Percentiles rank a stretch among this genome's conserved stretches.
Conservation (phyloP, 2,329 filamentous ascomycete genomes). For the Ceratocystis lukuohia region DNA sequence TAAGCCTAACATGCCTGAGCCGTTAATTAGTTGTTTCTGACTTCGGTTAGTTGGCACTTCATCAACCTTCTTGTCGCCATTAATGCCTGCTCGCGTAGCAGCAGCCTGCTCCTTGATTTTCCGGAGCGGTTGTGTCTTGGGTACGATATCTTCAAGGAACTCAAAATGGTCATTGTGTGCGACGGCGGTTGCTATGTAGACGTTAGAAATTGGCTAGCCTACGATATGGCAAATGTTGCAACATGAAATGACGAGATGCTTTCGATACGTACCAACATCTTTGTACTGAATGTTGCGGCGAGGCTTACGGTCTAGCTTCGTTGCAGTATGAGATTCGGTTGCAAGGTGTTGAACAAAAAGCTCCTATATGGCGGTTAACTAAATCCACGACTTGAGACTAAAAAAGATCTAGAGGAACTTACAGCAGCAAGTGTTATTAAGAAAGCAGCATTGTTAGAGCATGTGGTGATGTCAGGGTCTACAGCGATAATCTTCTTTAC, state of each 20-base stretch:
- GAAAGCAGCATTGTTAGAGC: constrained; percentile 89
- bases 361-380: constrained; percentile 43
- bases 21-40: constrained; percentile 21
- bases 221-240: not conserved
- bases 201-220: not conserved
- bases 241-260: not conserved
- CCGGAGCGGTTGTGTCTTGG: constrained; percentile 70
- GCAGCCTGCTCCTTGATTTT: constrained; percentile 55
- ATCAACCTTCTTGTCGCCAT: constrained; percentile 27
- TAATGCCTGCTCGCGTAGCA: constrained; percentile 36
- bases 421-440: constrained; percentile 83
- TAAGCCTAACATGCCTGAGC: constrained; percentile 16
- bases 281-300: constrained; percentile 91
- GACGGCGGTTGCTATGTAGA: constrained; percentile 58
- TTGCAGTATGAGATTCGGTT: constrained; percentile 70
- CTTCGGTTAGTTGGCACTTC: constrained; percentile 14
- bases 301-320: constrained; percentile 83
- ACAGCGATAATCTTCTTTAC: constrained; percentile 91
- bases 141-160: constrained; percentile 83
- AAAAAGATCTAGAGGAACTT: constrained; percentile 24
- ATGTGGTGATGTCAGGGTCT: constrained; percentile 73
- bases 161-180: constrained; percentile 85
- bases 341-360: constrained; percentile 91
- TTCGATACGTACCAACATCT: constrained; percentile 55
- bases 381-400: constrained; percentile 12